Evolutionary conservation across 169 alveolate genomes (phyloP).

Genomic region (Blepharisma undulans): DNA sequence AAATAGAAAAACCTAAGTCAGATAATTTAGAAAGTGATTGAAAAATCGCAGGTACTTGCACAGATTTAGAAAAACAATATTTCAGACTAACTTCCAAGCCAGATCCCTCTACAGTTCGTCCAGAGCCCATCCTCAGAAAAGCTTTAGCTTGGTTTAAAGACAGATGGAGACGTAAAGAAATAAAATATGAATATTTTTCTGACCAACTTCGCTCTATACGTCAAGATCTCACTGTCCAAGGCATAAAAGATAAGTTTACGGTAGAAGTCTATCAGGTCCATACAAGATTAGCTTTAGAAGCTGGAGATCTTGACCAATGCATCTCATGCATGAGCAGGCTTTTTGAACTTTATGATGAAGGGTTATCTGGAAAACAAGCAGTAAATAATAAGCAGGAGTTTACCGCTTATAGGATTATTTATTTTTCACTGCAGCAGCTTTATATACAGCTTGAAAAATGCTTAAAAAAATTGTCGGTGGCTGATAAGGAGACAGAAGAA

Average conservation of each 20-base stretch:
- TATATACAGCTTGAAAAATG: constrained; percentile 38
- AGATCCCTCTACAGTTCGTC: constrained; percentile 79
- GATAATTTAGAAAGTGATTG: background rate
- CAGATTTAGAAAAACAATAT: constrained; percentile 76
- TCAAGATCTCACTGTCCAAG: constrained; percentile 93
- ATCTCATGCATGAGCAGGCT: constrained; percentile 94
- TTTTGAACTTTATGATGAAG: constrained; percentile 76
- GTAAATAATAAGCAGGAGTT: constrained; percentile 10
- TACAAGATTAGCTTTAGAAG: constrained; percentile 92
- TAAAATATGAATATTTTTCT: constrained; percentile 55
- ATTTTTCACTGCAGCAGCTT: constrained; percentile 14
- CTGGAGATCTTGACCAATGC: constrained; percentile 92
- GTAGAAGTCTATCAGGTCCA: constrained; percentile 91
- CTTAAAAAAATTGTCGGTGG: background rate
- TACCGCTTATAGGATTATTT: constrained; percentile 26
- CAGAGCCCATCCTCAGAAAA: constrained; percentile 66
- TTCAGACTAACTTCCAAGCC: constrained; percentile 83
- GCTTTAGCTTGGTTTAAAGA: constrained; percentile 56
- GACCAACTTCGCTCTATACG: constrained; percentile 82
- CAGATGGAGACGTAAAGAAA: constrained; percentile 52
- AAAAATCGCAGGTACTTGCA: constrained; percentile 74
- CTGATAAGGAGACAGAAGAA: constrained; percentile 3
- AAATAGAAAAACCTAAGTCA: background rate
- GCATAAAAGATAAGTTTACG: constrained; percentile 85
- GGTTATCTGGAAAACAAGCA: constrained; percentile 51